Evolutionary conservation across 2,329 filamentous ascomycete species (phyloP).

Genomic region (Aspergillus aculeatus): DNA sequence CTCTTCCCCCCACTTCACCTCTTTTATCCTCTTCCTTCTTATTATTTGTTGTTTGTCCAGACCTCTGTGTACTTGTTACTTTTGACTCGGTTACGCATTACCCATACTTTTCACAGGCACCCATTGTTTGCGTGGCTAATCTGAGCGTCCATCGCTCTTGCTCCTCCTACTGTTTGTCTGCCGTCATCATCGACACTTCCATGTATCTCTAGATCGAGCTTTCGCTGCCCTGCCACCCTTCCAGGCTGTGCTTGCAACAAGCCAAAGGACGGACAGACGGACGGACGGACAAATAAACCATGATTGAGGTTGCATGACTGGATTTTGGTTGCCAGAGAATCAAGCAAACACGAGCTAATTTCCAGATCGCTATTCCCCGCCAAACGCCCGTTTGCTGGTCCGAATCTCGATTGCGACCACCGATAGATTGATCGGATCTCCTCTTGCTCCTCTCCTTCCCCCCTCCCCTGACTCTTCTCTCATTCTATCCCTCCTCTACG

Average conservation of each 20-base stretch:
- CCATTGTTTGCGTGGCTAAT: neutral
- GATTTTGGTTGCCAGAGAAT: neutral
- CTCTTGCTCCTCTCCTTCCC: neutral
- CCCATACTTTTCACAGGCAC: no score
- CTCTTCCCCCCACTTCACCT: neutral
- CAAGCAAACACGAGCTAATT: neutral
- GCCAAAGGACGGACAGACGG: neutral
- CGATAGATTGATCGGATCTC: neutral
- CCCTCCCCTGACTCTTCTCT: neutral
- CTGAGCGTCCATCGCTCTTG: neutral
- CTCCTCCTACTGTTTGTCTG: neutral
- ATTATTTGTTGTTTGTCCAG: no score
- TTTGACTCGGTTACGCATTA: no score
- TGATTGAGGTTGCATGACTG: slow-evolving; percentile 2
- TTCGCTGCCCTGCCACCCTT: neutral
- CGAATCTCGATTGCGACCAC: neutral
- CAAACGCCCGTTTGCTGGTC: neutral
- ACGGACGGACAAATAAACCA: neutral
- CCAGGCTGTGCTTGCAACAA: neutral
- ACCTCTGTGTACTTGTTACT: no score
- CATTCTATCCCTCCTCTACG: neutral
- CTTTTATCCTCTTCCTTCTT: neutral
- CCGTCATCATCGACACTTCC: neutral
- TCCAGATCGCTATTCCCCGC: neutral
- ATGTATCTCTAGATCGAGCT: neutral